Base-by-base conservation (phyloP, 1,284 basidiomycete species). In the Wolfiporia cocos region DNA sequence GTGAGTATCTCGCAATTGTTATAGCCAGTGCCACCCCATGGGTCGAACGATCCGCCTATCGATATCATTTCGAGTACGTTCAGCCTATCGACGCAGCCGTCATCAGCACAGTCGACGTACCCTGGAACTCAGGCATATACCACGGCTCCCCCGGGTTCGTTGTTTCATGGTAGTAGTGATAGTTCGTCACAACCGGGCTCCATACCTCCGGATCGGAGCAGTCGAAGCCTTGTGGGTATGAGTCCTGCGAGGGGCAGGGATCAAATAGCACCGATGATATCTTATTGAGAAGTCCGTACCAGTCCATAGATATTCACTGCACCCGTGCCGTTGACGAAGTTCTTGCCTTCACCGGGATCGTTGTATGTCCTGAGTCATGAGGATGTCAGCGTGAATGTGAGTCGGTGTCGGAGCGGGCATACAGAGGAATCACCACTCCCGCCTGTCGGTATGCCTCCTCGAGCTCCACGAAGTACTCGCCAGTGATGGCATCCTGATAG, bases 181-280 rank as follows among this genome's bases (percentile, higher is more conserved):
- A 82, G 48, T 70, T 74, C 2, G 69, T 72, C 0, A 65, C 63
- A 14, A 85, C 74, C 1, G 71, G 69, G 2, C 59, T 70, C 84
- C 84, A 89, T 0, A 57, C 55, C 0, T 65, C 58, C 1, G 84
- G 81, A 48, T 78, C 68, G 1, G 81, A 81, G 61, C 85, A 88
- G 55, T 88, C 82, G 53, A 85, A 87, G 3, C 74, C 68, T 64
- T 84, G 79, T 11, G 81, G 83, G 53, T 87, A 86, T 1, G 76
- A 72, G 56, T 87, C 81, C 49, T 79, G 51, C 23, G 6, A 6
- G 9, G 7, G 2, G n/a, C 12, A 30, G 43, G 11, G 42, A 10
- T 23, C 36, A 23, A n/a, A 10, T 34, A 19, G 15, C 4, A 20
- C 11, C 14, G 14, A 1, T 17, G 11, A 14, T 17, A 24, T 4